phyloP scores from a whole-genome alignment of 257 asterid species.

The Solanum etuberosum region DNA sequence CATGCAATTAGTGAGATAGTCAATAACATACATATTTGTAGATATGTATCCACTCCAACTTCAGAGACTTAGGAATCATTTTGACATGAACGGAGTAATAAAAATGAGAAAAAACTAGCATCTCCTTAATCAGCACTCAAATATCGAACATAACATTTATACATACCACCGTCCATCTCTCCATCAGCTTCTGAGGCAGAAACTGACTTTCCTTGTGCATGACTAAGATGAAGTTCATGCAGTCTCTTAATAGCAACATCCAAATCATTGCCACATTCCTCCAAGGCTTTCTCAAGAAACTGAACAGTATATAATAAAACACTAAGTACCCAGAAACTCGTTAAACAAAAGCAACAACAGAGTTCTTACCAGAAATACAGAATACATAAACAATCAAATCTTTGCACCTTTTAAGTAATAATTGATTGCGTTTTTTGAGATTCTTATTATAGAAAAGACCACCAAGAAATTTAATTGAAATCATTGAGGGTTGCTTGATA shows the following conservation, averaged over 20 bases:
- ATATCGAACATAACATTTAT: not conserved
- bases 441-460: not conserved
- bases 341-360: not conserved
- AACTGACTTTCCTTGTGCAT: slow-evolving; percentile 19
- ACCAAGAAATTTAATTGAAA: not conserved
- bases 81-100: not conserved
- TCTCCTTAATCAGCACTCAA: not conserved
- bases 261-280: slow-evolving; percentile 43
- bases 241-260: slow-evolving; percentile 43
- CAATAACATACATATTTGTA: not conserved
- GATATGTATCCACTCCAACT: not conserved
- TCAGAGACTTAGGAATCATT: not conserved
- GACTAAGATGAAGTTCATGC: slow-evolving; percentile 30
- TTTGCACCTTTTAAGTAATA: not conserved
- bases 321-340: not conserved
- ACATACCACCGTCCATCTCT: slow-evolving; percentile 25
- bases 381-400: not conserved
- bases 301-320: slow-evolving; percentile 12
- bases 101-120: not conserved
- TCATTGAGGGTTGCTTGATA: not conserved
- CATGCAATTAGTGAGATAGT: not conserved
- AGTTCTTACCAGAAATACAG: not conserved
- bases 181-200: slow-evolving; percentile 25
- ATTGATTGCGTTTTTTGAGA: not conserved
- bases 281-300: slow-evolving; percentile 53